Evolutionary conservation across 805 yeast species (phyloP).

Genomic region (Kodamaea leandrae): DNA sequence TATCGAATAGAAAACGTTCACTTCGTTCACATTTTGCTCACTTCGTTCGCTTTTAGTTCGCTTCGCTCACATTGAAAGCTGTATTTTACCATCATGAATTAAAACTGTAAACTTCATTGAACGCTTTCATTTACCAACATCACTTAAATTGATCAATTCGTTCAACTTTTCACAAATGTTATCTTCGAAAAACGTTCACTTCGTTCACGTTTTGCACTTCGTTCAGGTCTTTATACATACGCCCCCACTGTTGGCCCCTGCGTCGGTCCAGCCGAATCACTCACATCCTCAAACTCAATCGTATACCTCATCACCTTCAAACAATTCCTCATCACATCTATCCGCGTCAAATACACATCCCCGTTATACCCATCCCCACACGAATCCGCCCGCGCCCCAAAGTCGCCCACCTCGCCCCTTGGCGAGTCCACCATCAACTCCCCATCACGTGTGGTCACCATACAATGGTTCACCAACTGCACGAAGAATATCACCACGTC

Average conservation of each 20-base stretch:
- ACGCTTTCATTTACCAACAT: no score
- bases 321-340: slow-evolving; percentile 21
- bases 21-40: no score
- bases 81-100: no score
- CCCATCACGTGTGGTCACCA: slow-evolving; percentile 33
- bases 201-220: no score
- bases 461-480: slow-evolving; percentile 32
- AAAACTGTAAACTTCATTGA: no score
- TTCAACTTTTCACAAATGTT: no score
- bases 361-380: slow-evolving; percentile 40
- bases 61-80: no score
- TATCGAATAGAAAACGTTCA: no score
- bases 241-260: slow-evolving; percentile 7
- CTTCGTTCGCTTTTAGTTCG: no score
- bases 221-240: slow-evolving; percentile 3
- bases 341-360: slow-evolving; percentile 28
- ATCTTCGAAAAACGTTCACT: no score
- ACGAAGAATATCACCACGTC: slow-evolving; percentile 26
- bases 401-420: slow-evolving; percentile 2
- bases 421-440: slow-evolving; percentile 19
- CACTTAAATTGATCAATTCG: no score
- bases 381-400: slow-evolving; percentile 7
- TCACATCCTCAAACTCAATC: not conserved
- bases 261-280: not conserved
- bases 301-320: slow-evolving; percentile 5